Conservation (phyloP, 208 protist genomes). For the Trypanosoma caninum region DNA sequence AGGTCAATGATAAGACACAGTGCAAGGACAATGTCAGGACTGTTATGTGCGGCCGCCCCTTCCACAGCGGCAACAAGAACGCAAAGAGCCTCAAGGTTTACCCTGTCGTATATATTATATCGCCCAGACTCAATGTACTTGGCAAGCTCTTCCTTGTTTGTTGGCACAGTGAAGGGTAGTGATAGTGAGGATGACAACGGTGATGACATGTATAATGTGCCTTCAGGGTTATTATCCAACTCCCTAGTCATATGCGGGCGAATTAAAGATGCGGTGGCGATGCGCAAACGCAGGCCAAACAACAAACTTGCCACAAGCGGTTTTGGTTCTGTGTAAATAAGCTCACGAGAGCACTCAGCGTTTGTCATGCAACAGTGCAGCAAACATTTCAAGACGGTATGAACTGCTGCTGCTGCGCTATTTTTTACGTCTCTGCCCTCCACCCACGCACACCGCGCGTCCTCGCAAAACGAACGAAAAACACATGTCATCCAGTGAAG, state of each 20-base stretch:
- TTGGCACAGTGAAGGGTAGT: neutral
- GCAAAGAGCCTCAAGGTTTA: constrained; percentile 54
- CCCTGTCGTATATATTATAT: constrained; percentile 37
- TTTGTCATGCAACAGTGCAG: constrained; percentile 43
- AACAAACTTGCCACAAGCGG: constrained; percentile 68
- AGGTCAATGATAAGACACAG: constrained; percentile 33
- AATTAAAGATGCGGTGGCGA: constrained; percentile 37
- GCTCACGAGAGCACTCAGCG: constrained; percentile 32
- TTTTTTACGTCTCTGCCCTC: constrained; percentile 25
- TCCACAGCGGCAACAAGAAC: constrained; percentile 51
- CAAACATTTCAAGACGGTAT: constrained; percentile 47
- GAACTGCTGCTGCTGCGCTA: constrained; percentile 29
- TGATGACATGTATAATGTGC: no score
- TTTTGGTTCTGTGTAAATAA: constrained; percentile 69
- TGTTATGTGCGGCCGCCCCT: constrained; percentile 32
- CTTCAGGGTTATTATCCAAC: no score
- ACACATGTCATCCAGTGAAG: constrained; percentile 35
- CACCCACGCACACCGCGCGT: constrained; percentile 26
- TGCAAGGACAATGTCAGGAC: constrained; percentile 51
- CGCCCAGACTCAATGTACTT: constrained; percentile 8
- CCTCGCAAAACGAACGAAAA: constrained; percentile 51
- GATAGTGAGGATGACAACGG: neutral
- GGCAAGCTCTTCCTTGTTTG: neutral
- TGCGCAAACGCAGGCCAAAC: constrained; percentile 68
- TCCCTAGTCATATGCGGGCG: constrained; percentile 18